Percentiles rank a stretch among this genome's conserved stretches.
Evolutionary conservation across 2,329 filamentous ascomycete species (phyloP).

Genomic region (Scleromitrula shiraiana): DNA sequence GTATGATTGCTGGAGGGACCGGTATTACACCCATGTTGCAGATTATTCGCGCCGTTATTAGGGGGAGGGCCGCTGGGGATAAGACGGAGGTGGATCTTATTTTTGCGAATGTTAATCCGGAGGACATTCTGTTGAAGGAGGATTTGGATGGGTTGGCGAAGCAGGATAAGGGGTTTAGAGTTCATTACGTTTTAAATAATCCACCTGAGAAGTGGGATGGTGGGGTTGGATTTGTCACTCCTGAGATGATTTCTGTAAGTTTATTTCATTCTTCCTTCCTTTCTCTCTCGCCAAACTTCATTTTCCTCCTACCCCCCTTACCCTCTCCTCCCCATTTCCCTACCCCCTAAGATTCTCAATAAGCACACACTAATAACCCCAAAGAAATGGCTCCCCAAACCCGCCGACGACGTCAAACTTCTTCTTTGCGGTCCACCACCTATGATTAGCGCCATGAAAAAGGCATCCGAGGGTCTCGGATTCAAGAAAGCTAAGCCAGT

Average conservation of each 20-base stretch:
- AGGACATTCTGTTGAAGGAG: constrained; percentile 90
- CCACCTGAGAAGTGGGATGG: constrained; percentile 87
- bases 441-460: constrained; percentile 97
- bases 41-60: constrained; percentile 82
- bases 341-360: no score
- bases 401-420: constrained; percentile 83
- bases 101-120: constrained; percentile 89
- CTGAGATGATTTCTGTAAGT: constrained; percentile 84
- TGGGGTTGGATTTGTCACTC: constrained; percentile 88
- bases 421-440: constrained; percentile 91
- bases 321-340: background rate
- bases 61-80: constrained; percentile 71
- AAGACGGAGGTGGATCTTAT: constrained; percentile 87
- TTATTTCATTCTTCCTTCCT: constrained; percentile 3
- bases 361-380: background rate
- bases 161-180: constrained; percentile 72
- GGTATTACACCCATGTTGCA: constrained; percentile 99
- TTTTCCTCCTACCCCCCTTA: no score
- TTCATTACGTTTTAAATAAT: constrained; percentile 96
- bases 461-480: constrained; percentile 79
- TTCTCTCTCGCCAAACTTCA: no score
- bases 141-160: constrained; percentile 74
- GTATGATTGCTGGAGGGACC: constrained; percentile 96
- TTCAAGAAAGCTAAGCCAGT: constrained; percentile 90
- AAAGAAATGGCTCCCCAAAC: constrained; percentile 71